phyloP scores from a whole-genome alignment of 331 rosid species.

The Acacia concinna region DNA sequence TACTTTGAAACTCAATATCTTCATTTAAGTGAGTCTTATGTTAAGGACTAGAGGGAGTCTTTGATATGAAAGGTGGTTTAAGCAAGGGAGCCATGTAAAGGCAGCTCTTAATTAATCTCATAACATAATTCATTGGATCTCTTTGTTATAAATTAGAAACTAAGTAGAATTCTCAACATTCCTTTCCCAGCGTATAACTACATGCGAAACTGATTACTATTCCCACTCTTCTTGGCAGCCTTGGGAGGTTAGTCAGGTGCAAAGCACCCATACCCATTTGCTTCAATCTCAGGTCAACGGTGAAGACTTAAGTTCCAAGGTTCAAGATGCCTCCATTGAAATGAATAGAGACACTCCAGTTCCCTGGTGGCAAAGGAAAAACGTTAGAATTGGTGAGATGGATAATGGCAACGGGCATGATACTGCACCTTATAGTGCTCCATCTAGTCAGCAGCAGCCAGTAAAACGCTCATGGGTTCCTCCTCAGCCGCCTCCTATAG shows the following conservation, averaged over 20 bases:
- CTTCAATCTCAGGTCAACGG: conserved; percentile 53
- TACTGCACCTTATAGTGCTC: conserved; percentile 39
- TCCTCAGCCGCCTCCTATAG: conserved; percentile 91
- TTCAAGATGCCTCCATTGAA: conserved; percentile 49
- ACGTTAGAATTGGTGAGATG: conserved; percentile 60
- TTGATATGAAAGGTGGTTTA: background rate
- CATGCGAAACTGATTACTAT: conserved; percentile 29
- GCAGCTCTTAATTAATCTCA: conserved; percentile 10
- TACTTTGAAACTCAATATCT: too few relatives aligned
- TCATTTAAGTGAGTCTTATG: too few relatives aligned
- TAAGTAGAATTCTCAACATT: conserved; percentile 15
- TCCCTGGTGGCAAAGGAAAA: conserved; percentile 80
- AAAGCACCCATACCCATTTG: conserved; percentile 47
- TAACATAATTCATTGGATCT: background rate
- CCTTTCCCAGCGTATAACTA: conserved; percentile 9
- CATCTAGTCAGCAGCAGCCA: conserved; percentile 53
- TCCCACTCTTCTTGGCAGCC: conserved; percentile 60
- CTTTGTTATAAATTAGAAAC: background rate
- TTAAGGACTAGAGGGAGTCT: too few relatives aligned
- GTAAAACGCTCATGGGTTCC: conserved; percentile 82
- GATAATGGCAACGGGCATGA: conserved; percentile 49
- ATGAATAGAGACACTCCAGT: conserved; percentile 48
- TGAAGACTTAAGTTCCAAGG: conserved; percentile 40
- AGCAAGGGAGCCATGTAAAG: background rate
- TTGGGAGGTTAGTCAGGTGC: conserved; percentile 76